Evolutionary conservation across 305 asterid genomes (phyloP).

Genomic region (Plantago coronopus): DNA sequence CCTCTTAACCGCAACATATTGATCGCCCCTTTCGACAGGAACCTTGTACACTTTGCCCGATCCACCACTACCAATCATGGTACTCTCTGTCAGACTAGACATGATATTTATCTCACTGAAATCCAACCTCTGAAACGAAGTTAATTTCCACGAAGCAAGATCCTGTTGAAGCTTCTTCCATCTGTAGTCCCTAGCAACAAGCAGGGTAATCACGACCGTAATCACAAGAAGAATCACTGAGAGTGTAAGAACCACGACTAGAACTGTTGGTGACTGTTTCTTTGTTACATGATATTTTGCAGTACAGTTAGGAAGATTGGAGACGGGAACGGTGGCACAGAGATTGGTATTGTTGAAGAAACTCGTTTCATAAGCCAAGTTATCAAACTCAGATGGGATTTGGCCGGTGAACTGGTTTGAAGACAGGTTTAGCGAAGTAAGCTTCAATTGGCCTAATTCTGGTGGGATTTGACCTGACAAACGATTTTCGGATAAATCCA

Average conservation of each 20-base stretch:
- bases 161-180: constrained; percentile 54
- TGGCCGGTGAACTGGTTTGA: constrained; percentile 60
- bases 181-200: constrained; percentile 44
- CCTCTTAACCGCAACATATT: constrained; percentile 71
- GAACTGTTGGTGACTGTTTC: constrained; percentile 36
- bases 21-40: constrained; percentile 37
- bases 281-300: constrained; percentile 23
- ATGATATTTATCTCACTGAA: constrained; percentile 62
- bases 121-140: constrained; percentile 77
- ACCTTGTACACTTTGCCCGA: constrained; percentile 79
- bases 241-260: constrained; percentile 46
- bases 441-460: constrained; percentile 47
- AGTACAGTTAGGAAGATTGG: constrained; percentile 49
- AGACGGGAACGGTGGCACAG: constrained; percentile 38
- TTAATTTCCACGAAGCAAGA: constrained; percentile 63
- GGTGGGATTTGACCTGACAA: constrained; percentile 70
- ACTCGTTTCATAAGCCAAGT: constrained; percentile 61
- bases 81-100: constrained; percentile 52
- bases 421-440: constrained; percentile 64
- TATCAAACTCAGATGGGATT: constrained; percentile 65
- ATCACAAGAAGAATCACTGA: constrained; percentile 34
- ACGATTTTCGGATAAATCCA: constrained; percentile 66
- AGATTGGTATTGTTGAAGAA: constrained; percentile 60
- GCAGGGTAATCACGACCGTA: constrained; percentile 28
- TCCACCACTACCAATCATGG: constrained; percentile 80